A percentile compares a stretch with the other conserved stretches of the same genome.
Evolutionary conservation across 2,329 filamentous ascomycete species (phyloP).

Genomic region (Cladosporium austrohemisphaericum): DNA sequence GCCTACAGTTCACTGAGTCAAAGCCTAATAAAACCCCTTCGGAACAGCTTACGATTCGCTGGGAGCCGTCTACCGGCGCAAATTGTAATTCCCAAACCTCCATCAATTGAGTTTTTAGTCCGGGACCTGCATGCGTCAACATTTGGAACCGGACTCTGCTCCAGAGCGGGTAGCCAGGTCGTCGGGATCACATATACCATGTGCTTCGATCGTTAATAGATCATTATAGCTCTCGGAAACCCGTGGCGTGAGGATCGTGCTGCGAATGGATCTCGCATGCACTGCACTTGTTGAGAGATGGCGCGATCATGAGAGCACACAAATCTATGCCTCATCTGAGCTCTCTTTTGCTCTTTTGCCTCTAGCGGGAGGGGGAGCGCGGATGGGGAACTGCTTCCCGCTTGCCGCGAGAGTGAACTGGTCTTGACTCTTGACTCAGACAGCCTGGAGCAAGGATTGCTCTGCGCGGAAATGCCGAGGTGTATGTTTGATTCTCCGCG

Average conservation of each 20-base stretch:
- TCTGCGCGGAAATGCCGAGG: neutral
- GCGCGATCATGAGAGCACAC: constrained; percentile 1
- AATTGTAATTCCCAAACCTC: neutral
- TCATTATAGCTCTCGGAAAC: constrained; percentile 6
- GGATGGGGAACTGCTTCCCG: constrained; percentile 4
- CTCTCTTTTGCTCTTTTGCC: neutral
- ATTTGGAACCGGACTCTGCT: neutral
- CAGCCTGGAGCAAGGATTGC: neutral
- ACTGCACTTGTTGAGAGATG: neutral
- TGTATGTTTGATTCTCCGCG: no score
- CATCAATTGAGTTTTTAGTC: constrained; percentile 4
- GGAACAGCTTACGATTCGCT: constrained; percentile 11
- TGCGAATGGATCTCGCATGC: neutral
- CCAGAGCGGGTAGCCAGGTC: neutral
- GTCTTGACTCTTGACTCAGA: neutral
- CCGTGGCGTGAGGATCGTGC: constrained; percentile 1
- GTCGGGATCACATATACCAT: constrained; percentile 10
- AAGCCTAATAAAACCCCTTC: neutral
- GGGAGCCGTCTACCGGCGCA: neutral
- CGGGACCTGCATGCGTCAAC: neutral
- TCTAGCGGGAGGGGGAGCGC: neutral
- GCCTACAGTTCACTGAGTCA: neutral
- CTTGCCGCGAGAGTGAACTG: constrained; percentile 4
- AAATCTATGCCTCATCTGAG: neutral
- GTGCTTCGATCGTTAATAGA: constrained; percentile 12